Percentiles rank a stretch among this genome's conserved stretches.
Evolutionary conservation across 768 basidiomycete genomes (phyloP).

Genomic region (Trametes punicea): DNA sequence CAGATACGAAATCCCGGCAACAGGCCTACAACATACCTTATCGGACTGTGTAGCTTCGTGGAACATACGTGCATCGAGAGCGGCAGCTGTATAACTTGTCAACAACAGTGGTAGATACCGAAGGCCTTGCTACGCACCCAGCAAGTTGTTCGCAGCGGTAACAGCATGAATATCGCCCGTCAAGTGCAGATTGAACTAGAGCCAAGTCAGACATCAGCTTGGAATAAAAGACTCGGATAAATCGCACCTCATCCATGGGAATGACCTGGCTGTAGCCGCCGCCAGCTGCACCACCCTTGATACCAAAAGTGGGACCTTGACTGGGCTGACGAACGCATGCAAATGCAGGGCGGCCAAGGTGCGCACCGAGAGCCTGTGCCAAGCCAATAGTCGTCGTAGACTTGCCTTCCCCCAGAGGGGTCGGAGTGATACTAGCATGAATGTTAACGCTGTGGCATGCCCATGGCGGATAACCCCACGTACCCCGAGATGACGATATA

Average conservation of each 20-base stretch:
- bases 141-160: constrained; percentile 93
- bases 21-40: constrained; percentile 48
- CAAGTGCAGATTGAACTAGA: constrained; percentile 89
- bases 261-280: constrained; percentile 99
- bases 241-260: constrained; percentile 90
- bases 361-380: constrained; percentile 93
- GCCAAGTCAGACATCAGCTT: neutral
- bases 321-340: constrained; percentile 98
- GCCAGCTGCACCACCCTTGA: constrained; percentile 98
- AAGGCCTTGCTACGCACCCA: constrained; percentile 48
- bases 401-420: constrained; percentile 96
- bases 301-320: constrained; percentile 98
- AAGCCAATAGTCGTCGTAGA: constrained; percentile 97
- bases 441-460: neutral
- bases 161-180: constrained; percentile 99
- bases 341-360: constrained; percentile 87
- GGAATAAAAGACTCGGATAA: neutral
- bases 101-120: neutral
- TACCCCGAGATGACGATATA: constrained; percentile 95
- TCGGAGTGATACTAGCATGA: constrained; percentile 81
- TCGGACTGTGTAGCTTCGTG: constrained; percentile 95
- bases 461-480: neutral
- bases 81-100: constrained; percentile 61
- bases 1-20: neutral
- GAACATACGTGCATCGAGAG: constrained; percentile 95